Percentiles rank a stretch among this genome's conserved stretches.
Conservation (phyloP, 2,329 filamentous ascomycete species). For the Emericellopsis cladophorae region DNA sequence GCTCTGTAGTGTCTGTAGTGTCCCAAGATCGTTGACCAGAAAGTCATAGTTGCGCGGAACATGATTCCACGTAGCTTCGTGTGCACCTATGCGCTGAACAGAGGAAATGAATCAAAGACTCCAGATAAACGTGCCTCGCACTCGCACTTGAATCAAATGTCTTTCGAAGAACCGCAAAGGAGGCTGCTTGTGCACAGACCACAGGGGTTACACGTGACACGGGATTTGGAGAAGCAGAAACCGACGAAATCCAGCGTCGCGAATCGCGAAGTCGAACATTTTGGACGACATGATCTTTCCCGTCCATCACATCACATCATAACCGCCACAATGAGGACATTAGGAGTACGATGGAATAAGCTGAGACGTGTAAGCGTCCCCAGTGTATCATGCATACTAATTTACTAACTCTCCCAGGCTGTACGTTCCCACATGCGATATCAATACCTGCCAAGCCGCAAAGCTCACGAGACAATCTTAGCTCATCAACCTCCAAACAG, state of each 20-base stretch:
- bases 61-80: too few species aligned
- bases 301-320: background rate
- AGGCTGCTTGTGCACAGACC: background rate
- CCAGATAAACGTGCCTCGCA: background rate
- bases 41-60: too few species aligned
- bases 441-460: background rate
- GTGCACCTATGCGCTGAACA: background rate
- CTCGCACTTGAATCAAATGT: too few species aligned
- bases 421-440: constrained; percentile 2
- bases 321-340: constrained; percentile 22
- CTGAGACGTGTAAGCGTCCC: constrained; percentile 51
- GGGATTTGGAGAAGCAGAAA: background rate
- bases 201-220: background rate
- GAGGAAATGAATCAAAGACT: background rate
- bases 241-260: background rate
- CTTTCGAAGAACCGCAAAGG: background rate
- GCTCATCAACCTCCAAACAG: constrained; percentile 65
- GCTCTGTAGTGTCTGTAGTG: too few species aligned
- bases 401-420: constrained; percentile 2
- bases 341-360: constrained; percentile 60
- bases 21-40: too few species aligned
- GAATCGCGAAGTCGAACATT: constrained; percentile 1
- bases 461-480: constrained; percentile 19
- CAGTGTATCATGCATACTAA: constrained; percentile 1
- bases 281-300: background rate